These are phyloP conservation scores for Schwanniomyces yamadae DNA, from an alignment of 805 yeast species.

Conservation along the genomic window DNA sequence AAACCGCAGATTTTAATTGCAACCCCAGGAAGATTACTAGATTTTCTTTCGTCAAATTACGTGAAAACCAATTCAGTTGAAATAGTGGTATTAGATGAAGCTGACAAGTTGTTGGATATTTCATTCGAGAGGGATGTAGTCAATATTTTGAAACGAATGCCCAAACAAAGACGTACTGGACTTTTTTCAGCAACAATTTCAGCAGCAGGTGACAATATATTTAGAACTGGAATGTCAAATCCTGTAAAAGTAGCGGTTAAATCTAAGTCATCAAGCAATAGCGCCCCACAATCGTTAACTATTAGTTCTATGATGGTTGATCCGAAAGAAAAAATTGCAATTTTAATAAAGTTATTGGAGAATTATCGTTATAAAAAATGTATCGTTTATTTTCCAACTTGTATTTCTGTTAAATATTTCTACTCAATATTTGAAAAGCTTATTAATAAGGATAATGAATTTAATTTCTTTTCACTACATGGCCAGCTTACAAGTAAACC, in stretches of 20 bases:
- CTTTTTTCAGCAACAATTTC: conserved; percentile 90
- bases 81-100: conserved; percentile 83
- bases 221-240: conserved; percentile 87
- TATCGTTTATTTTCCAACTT: conserved; percentile 91
- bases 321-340: conserved; percentile 61
- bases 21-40: conserved; percentile 87
- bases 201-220: conserved; percentile 74
- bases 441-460: conserved; percentile 21
- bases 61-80: conserved; percentile 68
- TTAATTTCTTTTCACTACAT: conserved; percentile 71
- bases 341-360: conserved; percentile 52
- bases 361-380: conserved; percentile 67
- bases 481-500: conserved; percentile 86
- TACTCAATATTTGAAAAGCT: conserved; percentile 53
- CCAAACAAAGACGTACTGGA: conserved; percentile 92
- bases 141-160: conserved; percentile 64
- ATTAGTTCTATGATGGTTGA: conserved; percentile 59
- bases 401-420: conserved; percentile 78
- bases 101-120: conserved; percentile 80
- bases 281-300: conserved; percentile 62
- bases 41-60: conserved; percentile 58
- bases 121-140: conserved; percentile 72
- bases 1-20: conserved; percentile 80
- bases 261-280: conserved; percentile 35
- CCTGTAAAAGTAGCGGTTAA: conserved; percentile 87